phyloP scores from a whole-genome alignment of 139 green algal species.

The Picochlorum sp. region DNA sequence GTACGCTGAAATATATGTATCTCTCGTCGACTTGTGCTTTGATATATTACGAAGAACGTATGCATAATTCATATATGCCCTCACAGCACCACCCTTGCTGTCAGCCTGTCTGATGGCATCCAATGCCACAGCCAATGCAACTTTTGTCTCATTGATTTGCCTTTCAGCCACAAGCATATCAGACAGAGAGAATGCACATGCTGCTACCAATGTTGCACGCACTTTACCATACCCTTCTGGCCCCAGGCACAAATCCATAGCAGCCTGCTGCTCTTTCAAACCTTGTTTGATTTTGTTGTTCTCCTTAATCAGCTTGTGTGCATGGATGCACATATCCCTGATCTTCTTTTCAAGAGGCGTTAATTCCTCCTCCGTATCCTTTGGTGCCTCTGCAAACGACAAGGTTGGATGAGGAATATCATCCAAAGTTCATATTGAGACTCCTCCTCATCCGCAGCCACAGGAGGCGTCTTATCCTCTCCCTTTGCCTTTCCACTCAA shows the following conservation, averaged over 20 bases:
- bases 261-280: conserved; percentile 21
- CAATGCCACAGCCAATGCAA: conserved; percentile 22
- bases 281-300: conserved; percentile 27
- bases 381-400: conserved; percentile 11
- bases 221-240: conserved; percentile 17
- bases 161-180: conserved; percentile 28
- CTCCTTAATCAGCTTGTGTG: conserved; percentile 33
- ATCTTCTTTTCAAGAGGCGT: conserved; percentile 20
- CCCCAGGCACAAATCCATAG: conserved; percentile 18
- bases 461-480: background rate
- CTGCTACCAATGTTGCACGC: conserved; percentile 19
- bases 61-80: conserved; percentile 13
- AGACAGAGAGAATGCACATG: conserved; percentile 25
- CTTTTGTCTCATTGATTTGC: conserved; percentile 21
- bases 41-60: conserved; percentile 18
- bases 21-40: conserved; percentile 6
- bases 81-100: conserved; percentile 3
- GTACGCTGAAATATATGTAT: conserved; percentile 14
- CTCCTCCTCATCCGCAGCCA: conserved; percentile 12
- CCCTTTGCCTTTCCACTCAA: background rate
- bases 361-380: background rate
- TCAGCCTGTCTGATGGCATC: conserved; percentile 12
- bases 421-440: background rate
- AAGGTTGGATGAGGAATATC: conserved; percentile 7
- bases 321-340: conserved; percentile 19